Percentiles rank a stretch among this genome's conserved stretches.
Evolutionary conservation across 179 eudicot genomes (phyloP).

Genomic region (Vitellaria paradoxa): DNA sequence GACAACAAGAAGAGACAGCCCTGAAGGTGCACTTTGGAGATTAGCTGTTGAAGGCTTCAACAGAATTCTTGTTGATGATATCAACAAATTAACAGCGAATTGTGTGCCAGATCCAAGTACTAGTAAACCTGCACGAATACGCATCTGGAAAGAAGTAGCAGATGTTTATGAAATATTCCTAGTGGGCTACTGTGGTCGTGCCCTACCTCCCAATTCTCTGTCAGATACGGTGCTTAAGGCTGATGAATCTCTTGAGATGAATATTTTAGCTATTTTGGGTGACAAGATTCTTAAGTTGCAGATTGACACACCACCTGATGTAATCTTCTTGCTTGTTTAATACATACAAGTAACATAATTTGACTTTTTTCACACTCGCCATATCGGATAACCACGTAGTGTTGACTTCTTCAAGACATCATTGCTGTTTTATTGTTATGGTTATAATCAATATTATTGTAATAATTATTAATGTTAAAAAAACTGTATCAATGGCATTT

Average conservation of each 20-base stretch:
- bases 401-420: neutral
- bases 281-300: slow-evolving; percentile 81
- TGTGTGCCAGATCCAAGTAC: slow-evolving; percentile 35
- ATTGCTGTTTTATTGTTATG: neutral
- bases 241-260: slow-evolving; percentile 86
- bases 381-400: neutral
- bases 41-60: slow-evolving; percentile 90
- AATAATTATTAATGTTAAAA: too few relatives aligned
- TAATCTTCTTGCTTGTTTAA: slow-evolving; percentile 38
- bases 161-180: slow-evolving; percentile 92
- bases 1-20: slow-evolving; percentile 94
- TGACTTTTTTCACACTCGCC: neutral
- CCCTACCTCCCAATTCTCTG: slow-evolving; percentile 67
- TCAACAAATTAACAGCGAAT: slow-evolving; percentile 35
- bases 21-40: slow-evolving; percentile 93
- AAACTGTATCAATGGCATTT: too few relatives aligned
- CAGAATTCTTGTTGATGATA: slow-evolving; percentile 60
- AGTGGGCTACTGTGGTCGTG: slow-evolving; percentile 97
- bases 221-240: slow-evolving; percentile 53
- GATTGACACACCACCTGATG: slow-evolving; percentile 72
- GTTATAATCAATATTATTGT: neutral
- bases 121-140: slow-evolving; percentile 54
- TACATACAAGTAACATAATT: neutral
- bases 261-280: slow-evolving; percentile 63
- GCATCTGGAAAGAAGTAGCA: slow-evolving; percentile 98